Conservation (phyloP, 2,329 filamentous ascomycete species). For the Beauveria sp. region DNA sequence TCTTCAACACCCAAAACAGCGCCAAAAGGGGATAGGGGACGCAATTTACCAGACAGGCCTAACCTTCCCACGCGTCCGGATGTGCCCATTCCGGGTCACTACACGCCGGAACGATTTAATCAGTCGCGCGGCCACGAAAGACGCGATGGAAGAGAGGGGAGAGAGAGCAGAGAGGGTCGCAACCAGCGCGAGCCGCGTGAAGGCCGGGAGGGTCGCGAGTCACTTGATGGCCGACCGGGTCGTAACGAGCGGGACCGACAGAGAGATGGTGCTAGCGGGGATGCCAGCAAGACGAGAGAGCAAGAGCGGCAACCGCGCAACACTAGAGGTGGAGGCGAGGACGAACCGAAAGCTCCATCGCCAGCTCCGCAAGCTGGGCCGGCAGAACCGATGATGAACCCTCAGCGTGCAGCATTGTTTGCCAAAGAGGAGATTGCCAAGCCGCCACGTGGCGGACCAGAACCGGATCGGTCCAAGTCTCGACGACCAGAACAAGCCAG, state of each 20-base stretch:
- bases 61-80: constrained; percentile 52
- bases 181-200: constrained; percentile 29
- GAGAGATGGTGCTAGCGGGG: neutral
- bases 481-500: constrained; percentile 23
- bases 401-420: constrained; percentile 46
- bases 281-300: constrained; percentile 11
- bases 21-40: constrained; percentile 21
- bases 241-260: constrained; percentile 14
- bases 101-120: constrained; percentile 37
- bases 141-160: constrained; percentile 30
- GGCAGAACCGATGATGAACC: constrained; percentile 45
- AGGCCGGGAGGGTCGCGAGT: constrained; percentile 31
- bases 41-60: constrained; percentile 30
- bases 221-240: constrained; percentile 23
- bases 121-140: constrained; percentile 34
- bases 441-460: constrained; percentile 17
- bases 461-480: constrained; percentile 23
- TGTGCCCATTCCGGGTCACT: constrained; percentile 44
- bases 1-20: constrained; percentile 21
- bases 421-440: constrained; percentile 26
- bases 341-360: constrained; percentile 22
- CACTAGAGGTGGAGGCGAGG: constrained; percentile 19
- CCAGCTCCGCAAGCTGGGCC: constrained; percentile 19
- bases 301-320: constrained; percentile 28
- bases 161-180: constrained; percentile 25